phyloP scores from a whole-genome alignment of 495 filamentous ascomycete genomes.

The Rhypophila decipiens region DNA sequence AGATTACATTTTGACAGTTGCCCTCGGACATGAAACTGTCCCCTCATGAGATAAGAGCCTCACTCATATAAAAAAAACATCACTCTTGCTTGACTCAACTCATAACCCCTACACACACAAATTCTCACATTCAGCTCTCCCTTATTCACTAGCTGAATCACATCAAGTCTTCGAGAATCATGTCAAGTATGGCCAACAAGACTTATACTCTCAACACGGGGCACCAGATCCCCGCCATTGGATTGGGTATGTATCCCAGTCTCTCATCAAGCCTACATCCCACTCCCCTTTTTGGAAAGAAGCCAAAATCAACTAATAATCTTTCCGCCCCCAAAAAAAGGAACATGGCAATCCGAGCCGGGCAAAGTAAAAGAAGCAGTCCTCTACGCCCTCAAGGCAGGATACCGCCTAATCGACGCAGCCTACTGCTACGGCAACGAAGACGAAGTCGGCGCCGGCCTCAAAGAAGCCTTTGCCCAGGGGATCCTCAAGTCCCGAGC shows the following conservation, averaged over 20 bases:
- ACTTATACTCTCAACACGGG: slow-evolving; percentile 72
- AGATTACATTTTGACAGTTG: no score
- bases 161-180: not conserved
- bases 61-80: no score
- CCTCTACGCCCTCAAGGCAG: slow-evolving; percentile 48
- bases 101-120: no score
- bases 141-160: not conserved
- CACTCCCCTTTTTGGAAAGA: no score
- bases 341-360: slow-evolving; percentile 68
- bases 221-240: slow-evolving; percentile 66
- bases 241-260: slow-evolving; percentile 59
- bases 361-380: slow-evolving; percentile 54
- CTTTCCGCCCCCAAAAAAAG: no score
- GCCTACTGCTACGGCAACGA: slow-evolving; percentile 57
- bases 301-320: no score
- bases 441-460: slow-evolving; percentile 48
- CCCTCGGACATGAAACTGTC: no score
- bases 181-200: slow-evolving; percentile 38
- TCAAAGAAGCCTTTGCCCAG: slow-evolving; percentile 56
- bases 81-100: no score
- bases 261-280: no score
- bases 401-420: slow-evolving; percentile 60
- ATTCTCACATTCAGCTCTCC: no score
- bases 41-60: no score
- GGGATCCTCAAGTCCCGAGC: slow-evolving; percentile 67